phyloP scores from a whole-genome alignment of 352 stramenopile species.

The Thalassiosira exigua region DNA sequence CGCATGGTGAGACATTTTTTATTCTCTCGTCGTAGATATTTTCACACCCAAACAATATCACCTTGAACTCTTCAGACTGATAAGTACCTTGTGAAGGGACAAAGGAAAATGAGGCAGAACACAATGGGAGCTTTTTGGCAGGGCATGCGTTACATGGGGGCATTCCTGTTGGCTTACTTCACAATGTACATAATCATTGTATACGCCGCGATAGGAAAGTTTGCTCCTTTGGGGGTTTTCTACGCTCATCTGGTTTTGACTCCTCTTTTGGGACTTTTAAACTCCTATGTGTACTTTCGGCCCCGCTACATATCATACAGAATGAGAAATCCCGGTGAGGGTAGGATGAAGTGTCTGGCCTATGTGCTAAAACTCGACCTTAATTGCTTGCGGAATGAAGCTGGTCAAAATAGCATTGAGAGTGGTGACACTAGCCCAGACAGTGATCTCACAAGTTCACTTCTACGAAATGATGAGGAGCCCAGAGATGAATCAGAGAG shows the following conservation, averaged over 20 bases:
- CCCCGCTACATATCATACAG: constrained; percentile 21
- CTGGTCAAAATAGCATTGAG: too few relatives aligned
- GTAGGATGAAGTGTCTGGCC: not conserved
- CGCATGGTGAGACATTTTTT: not conserved
- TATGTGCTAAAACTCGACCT: not conserved
- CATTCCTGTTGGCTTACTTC: constrained; percentile 16
- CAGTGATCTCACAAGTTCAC: too few relatives aligned
- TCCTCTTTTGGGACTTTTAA: constrained; percentile 29
- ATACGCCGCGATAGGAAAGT: not conserved
- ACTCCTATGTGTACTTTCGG: constrained; percentile 33
- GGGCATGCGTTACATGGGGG: constrained; percentile 12
- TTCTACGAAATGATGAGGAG: too few relatives aligned
- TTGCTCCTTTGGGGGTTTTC: not conserved
- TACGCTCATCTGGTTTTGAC: constrained; percentile 14
- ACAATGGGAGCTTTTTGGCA: constrained; percentile 12
- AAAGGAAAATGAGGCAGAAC: not conserved
- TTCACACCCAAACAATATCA: not conserved
- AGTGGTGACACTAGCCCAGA: too few relatives aligned
- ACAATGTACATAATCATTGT: not conserved
- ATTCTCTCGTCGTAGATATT: not conserved
- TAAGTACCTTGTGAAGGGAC: constrained; percentile 12
- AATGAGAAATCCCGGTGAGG: constrained; percentile 23
- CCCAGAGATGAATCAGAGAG: too few relatives aligned
- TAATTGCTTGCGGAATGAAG: not conserved
- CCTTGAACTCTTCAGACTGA: not conserved